A percentile compares a stretch with the other conserved stretches of the same genome.
Conservation (phyloP, 805 yeast species). For the Yarrowia sp. region DNA sequence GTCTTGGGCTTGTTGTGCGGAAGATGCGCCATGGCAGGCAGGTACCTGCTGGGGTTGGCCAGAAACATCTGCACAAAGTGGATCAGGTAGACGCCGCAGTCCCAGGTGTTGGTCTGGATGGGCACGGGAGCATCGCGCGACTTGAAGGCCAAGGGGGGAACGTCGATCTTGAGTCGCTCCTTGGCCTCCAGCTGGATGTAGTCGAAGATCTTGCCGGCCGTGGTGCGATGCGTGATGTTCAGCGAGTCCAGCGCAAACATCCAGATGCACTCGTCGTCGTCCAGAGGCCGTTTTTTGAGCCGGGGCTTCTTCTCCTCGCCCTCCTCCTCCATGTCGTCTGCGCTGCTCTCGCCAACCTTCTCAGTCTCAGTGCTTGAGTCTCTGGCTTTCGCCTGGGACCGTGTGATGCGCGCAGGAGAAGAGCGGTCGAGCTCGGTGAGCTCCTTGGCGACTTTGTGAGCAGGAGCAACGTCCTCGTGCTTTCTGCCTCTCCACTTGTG, state of each 20-base stretch:
- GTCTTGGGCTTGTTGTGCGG: background rate
- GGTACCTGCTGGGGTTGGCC: slow-evolving; percentile 34
- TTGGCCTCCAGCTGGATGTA: slow-evolving; percentile 45
- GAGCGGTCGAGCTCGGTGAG: background rate
- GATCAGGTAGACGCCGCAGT: slow-evolving; percentile 91
- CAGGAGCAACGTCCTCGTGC: background rate
- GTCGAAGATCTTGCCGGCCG: slow-evolving; percentile 35
- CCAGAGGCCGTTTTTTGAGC: no score
- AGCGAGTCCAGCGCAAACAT: slow-evolving; percentile 74
- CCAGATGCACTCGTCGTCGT: slow-evolving; percentile 22
- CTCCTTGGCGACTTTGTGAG: background rate
- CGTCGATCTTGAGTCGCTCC: slow-evolving; percentile 53
- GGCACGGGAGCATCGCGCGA: slow-evolving; percentile 62
- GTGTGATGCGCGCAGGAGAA: background rate
- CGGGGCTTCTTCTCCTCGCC: no score
- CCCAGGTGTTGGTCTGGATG: slow-evolving; percentile 81
- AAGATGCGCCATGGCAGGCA: slow-evolving; percentile 27
- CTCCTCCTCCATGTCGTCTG: no score
- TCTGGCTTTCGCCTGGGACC: background rate
- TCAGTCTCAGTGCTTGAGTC: background rate
- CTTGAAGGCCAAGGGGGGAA: slow-evolving; percentile 50
- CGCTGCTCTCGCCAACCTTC: no score
- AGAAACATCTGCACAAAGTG: slow-evolving; percentile 43
- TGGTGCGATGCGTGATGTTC: slow-evolving; percentile 35
- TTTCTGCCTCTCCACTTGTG: slow-evolving; percentile 24